These are phyloP conservation scores for Rhodotorula graminis DNA, from an alignment of 768 basidiomycete species.

Conservation along the genomic window DNA sequence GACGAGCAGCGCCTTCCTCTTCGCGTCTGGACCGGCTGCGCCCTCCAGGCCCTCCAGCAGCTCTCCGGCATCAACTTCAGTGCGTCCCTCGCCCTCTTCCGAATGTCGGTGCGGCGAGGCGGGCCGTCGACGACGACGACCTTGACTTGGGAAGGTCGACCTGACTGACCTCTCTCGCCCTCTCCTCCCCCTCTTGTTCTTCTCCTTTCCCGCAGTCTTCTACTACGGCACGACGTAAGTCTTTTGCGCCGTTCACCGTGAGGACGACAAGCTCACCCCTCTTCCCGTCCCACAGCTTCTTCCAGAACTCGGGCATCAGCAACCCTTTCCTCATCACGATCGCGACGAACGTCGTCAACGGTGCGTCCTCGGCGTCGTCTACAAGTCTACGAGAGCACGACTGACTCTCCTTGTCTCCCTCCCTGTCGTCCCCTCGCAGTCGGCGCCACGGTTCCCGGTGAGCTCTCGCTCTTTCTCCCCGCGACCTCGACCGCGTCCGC, in stretches of 20 bases:
- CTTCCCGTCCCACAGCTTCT: no score
- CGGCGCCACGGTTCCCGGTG: conserved; percentile 17
- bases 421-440: background rate
- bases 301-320: conserved; percentile 13
- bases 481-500: no score
- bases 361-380: no score
- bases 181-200: background rate
- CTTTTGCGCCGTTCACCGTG: no score
- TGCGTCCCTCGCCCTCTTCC: background rate
- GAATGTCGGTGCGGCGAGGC: background rate
- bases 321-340: conserved; percentile 63
- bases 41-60: conserved; percentile 69
- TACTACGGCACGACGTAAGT: background rate
- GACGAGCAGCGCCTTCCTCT: conserved; percentile 54
- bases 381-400: conserved; percentile 51
- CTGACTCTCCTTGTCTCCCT: conserved; percentile 51
- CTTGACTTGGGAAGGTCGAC: no score
- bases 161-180: no score
- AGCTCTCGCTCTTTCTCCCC: background rate
- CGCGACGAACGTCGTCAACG: conserved; percentile 56
- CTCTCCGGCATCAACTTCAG: conserved; percentile 67
- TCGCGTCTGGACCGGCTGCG: conserved; percentile 72
- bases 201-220: background rate
- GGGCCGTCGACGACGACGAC: no score
- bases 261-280: no score